phyloP scores from a whole-genome alignment of 2,329 filamentous ascomycete species.

The Cephalotrichum gorgonifer region DNA sequence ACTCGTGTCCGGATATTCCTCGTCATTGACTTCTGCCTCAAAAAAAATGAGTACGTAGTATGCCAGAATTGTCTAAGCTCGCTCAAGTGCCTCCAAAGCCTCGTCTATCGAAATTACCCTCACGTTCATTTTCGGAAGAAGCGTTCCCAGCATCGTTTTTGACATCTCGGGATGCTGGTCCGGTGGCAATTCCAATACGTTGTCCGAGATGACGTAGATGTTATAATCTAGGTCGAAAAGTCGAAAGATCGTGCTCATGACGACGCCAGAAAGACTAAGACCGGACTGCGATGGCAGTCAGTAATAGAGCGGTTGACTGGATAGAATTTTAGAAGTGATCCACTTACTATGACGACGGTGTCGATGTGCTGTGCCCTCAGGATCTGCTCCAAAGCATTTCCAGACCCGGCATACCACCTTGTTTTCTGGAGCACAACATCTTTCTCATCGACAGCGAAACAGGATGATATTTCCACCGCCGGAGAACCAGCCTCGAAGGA shows the following conservation, averaged over 20 bases:
- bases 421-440: constrained; percentile 29
- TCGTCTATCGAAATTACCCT: constrained; percentile 4
- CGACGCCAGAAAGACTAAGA: constrained; percentile 27
- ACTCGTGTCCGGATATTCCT: background rate
- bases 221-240: constrained; percentile 32
- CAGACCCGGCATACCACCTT: constrained; percentile 28
- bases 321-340: background rate
- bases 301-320: background rate
- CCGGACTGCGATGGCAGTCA: constrained; percentile 20
- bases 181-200: no score
- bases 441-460: constrained; percentile 18
- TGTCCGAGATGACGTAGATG: constrained; percentile 26
- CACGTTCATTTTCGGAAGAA: no score
- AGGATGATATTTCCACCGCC: constrained; percentile 19
- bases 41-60: no score
- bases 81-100: no score
- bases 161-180: no score
- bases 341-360: constrained; percentile 25
- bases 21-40: no score
- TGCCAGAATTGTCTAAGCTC: no score
- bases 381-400: constrained; percentile 28
- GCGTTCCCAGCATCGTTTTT: no score
- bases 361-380: constrained; percentile 25
- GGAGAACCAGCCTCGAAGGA: constrained; percentile 14
- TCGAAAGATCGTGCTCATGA: constrained; percentile 29